phyloP scores from a whole-genome alignment of 768 basidiomycete genomes.

The Pisolithus marmoratus region DNA sequence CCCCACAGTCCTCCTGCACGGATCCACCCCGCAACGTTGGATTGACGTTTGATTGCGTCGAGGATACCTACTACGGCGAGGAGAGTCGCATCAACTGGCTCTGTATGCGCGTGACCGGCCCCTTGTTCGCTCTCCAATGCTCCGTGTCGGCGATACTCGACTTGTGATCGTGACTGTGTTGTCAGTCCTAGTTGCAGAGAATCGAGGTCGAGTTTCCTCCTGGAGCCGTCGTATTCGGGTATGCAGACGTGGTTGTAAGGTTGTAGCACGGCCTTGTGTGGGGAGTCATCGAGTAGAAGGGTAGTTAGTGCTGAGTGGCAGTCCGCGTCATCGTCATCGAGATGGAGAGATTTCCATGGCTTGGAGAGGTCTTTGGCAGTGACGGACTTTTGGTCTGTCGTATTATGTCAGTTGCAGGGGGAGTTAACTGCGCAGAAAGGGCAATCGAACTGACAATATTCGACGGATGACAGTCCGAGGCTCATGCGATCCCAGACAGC shows the following conservation, averaged over 20 bases:
- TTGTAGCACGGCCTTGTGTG: slow-evolving; percentile 55
- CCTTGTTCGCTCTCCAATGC: neutral
- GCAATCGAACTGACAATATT: slow-evolving; percentile 57
- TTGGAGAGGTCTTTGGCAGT: slow-evolving; percentile 75
- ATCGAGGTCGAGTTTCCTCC: slow-evolving; percentile 36
- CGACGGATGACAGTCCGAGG: slow-evolving; percentile 52
- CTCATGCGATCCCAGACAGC: slow-evolving; percentile 81
- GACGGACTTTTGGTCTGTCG: slow-evolving; percentile 16
- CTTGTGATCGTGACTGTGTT: neutral
- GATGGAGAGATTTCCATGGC: slow-evolving; percentile 50
- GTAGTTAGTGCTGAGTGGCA: slow-evolving; percentile 43
- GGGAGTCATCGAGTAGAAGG: slow-evolving; percentile 48
- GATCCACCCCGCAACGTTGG: slow-evolving; percentile 67
- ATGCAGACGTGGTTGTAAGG: slow-evolving; percentile 82
- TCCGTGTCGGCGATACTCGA: neutral
- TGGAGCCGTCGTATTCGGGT: slow-evolving; percentile 51
- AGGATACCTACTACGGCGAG: slow-evolving; percentile 66
- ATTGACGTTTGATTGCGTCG: slow-evolving; percentile 50
- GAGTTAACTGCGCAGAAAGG: neutral
- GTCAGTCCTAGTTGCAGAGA: slow-evolving; percentile 7
- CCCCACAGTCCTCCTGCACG: slow-evolving; percentile 45
- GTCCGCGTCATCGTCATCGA: neutral
- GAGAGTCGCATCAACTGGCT: slow-evolving; percentile 42
- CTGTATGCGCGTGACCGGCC: slow-evolving; percentile 2
- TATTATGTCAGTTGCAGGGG: neutral